Base-by-base conservation (phyloP, 148 eudicot genomes). In the Dysphania ambrosioides region DNA sequence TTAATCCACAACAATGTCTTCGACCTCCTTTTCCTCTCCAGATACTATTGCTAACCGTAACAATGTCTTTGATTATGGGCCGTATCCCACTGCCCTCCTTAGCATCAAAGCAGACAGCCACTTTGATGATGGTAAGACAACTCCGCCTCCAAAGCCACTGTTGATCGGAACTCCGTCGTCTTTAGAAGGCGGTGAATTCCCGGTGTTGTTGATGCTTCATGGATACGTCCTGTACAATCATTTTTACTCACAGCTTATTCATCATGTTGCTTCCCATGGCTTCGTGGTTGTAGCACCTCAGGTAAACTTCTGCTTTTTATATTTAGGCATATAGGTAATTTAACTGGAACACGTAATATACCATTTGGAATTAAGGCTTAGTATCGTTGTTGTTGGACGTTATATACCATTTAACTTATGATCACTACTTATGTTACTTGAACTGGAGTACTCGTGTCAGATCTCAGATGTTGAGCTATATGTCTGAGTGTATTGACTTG, bases 241-340 rank as follows among this genome's bases (percentile, higher is more conserved):
- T 41, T 92, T 89, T 77, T 92, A 92, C 81, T 84, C 94, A 49
- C 91, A 86, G 75, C 89, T 92, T 41, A 72, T 88, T 27, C 87
- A 80, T 26, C 94, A 88, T 57, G 60, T 92, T 2, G 87, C 97
- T 75, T 92, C 97, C 18, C 97, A 92, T 83, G 97, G 97, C 35
- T 92, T 86, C 81, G 76, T 92, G 7, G 92, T 92, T 55, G 80
- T 92, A 21, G 92, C 92, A 78, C 97, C 97, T 8, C 97, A 92
- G 94, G 97, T 89, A 73, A 47, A 47, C 21, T 47, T 47, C 0
- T 47, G 53, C 21, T 44, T 44, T 11, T 47, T 47, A 47, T 2
- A 36, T 36, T 11, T 16, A n/a, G n/a, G n/a, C n/a, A n/a, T n/a
- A n/a, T n/a, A n/a, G n/a, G n/a, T n/a, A n/a, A n/a, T n/a, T n/a